Evolutionary conservation across 2,329 filamentous ascomycete genomes (phyloP), one percentile per base, ranked within the genome.

Genomic region (Coleophoma eucalyptorum): DNA sequence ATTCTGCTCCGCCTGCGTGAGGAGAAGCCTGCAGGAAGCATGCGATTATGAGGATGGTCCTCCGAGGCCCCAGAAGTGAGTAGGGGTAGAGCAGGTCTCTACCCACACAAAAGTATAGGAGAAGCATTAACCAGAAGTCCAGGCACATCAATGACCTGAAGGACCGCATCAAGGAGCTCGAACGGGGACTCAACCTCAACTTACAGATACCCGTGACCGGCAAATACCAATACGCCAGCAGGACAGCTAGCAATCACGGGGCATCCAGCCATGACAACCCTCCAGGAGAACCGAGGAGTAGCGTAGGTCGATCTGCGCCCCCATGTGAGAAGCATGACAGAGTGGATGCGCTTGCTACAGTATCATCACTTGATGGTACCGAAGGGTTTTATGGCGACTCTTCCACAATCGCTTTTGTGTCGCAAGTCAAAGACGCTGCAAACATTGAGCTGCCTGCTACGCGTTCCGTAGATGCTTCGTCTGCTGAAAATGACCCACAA

Each of bases 321-420:
- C 21, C 40, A 16, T 42, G 16, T 11, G 40, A 42, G 6, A 21
- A 10, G 40, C 40, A 18, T 10, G 21, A 42, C 16, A 19, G 40
- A 13, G 40, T 42, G 15, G 40, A 42, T 21, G 40, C 40, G 4
- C 40, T 42, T 42, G 40, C 7, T 18, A 42, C 40, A 42, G 40
- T 42, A 42, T 42, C 16, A 16, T 42, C 40, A 12, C 40, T 42
- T 10, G 45, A 37, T 13, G 34, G 34, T 7, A 18, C 45, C 10
- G 45, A 47, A 5, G 45, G 45, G 6, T 47, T 37, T 31, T 47
- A 37, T 37, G 45, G 45, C 5, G 34, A 47, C 34, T 47, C 45
- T 7, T 47, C 45, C 12, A 47, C 45, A 18, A 37, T 47, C n/a
- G 45, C 45, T 31, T 47, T 47, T 40, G 45, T 47, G 13, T 47